A percentile compares a stretch with the other conserved stretches of the same genome.
Evolutionary conservation across 768 basidiomycete species (phyloP).

Genomic region (Leccinum disarticulatum): DNA sequence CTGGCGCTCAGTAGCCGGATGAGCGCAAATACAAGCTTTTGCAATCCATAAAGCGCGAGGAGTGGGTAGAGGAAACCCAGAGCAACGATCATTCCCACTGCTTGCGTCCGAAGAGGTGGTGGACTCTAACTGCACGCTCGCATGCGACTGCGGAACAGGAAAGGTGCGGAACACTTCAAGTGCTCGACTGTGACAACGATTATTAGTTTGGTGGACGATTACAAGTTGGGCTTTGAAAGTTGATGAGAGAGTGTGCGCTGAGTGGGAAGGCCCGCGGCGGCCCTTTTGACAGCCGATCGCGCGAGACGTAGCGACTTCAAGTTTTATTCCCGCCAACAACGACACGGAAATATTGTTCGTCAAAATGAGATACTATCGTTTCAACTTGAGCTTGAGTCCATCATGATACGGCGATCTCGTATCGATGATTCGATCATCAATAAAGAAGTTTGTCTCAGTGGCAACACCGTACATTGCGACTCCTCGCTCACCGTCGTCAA

Average conservation of each 20-base stretch:
- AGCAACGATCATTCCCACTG: slow-evolving; percentile 23
- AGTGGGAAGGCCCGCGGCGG: neutral
- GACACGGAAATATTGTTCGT: neutral
- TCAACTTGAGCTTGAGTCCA: neutral
- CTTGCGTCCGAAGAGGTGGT: neutral
- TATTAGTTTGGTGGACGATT: neutral
- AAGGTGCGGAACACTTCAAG: neutral
- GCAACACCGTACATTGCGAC: too few relatives aligned
- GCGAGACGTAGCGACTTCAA: neutral
- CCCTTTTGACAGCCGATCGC: neutral
- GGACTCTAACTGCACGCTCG: neutral
- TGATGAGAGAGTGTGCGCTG: neutral
- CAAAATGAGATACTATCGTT: neutral
- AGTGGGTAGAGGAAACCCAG: slow-evolving; percentile 21
- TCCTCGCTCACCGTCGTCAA: slow-evolving; percentile 4
- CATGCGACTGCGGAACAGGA: neutral
- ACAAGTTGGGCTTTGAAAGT: neutral
- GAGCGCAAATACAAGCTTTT: slow-evolving; percentile 9
- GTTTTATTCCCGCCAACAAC: too few relatives aligned
- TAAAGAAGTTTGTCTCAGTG: neutral
- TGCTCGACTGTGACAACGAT: neutral
- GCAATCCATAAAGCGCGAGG: slow-evolving; percentile 21
- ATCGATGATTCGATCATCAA: neutral
- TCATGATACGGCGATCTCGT: neutral
- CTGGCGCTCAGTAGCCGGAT: slow-evolving; percentile 1